Evolutionary conservation across 805 yeast genomes (phyloP), one percentile per base, ranked within the genome.

Genomic region (Starmerella asiatica): DNA sequence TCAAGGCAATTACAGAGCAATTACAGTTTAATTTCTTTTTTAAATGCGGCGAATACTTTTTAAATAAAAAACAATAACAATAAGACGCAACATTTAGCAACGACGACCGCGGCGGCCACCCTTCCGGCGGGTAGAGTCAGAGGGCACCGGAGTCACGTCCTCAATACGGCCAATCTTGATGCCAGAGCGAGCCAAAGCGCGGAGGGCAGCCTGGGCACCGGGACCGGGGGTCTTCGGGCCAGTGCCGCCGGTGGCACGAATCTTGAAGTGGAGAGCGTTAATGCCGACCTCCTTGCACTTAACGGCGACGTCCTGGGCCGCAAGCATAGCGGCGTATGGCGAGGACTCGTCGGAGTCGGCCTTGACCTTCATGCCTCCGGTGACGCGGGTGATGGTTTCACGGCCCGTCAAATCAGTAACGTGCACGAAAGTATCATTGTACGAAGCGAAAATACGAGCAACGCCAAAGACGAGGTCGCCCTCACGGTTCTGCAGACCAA

Each of bases 51-150:
- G 20, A 21, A 26, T 33, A 45, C 36, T 40, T 45, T 30, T 30
- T 43, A 42, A 45, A 45, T 42, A 41, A 45, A 42, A n/a, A 34
- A 36, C 33, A 45, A 43, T 37, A 37, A 34, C 38, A 38, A 28
- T 12, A 40, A 41, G 41, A 31, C 34, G 37, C 45, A 41, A 38
- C 43, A 38, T 34, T 56, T 55, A 83, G 73, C 86, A 80, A 82
- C 99, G 85, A 80, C 98, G 88, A 88, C 99, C 99, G 79, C 99
- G 86, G 78, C 98, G 91, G 83, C 99, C 99, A 84, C 98, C 98
- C 93, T 91, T 93, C 84, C 88, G 83, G 81, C 99, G 91, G 70
- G 98, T 93, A 63, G 97, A 86, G 73, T 91, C 99, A 59, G 98
- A 91, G 70, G 99, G 99, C 62, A 91, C 86, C 70, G 98, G 98